Base-by-base conservation (phyloP, 805 yeast species). In the Priceomyces carsonii region DNA sequence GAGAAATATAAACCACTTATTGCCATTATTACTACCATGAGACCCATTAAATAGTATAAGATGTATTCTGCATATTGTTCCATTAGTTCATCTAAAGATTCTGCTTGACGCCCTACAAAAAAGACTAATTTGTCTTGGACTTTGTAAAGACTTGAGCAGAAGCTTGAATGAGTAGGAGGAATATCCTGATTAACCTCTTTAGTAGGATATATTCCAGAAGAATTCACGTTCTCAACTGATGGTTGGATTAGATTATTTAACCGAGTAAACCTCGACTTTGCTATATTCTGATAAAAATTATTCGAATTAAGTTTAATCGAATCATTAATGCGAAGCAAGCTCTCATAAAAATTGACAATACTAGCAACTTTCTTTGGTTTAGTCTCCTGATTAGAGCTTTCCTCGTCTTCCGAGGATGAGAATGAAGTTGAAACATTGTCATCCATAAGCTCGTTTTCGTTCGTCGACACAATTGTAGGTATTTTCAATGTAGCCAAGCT, bases 281-380 rank as follows among this genome's bases (percentile, higher is more conserved):
- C 50, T 30, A 39, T 41, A 33, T 40, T 44, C 6, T 44, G 33
- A 35, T 45, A 55, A 24, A 55, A 46, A 8, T 48, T 34, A 25
- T 43, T 43, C 9, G 59, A 52, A 23, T 36, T 50, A 23, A 45
- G 50, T 31, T 51, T 55, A 35, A 55, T 50, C 15, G 55, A 47
- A 17, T 52, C 45, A 40, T 53, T 53, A 17, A 50, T 39, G 13
- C 33, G 37, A 2, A 55, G 33, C 13, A 56, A 43, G 31, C 39
- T 44, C 36, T 58, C 63, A 39, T 50, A 58, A 35, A 57, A 57
- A 10, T 35, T 46, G 26, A 58, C 55, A 21, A 33, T 35, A 19
- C 24, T 29, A 18, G 32, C 33, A 14, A 32, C 34, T 13, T 32
- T 25, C 18, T 20, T 29, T 6, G 26, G 12, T 8, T 20, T 19